Percentiles rank a stretch among this genome's conserved stretches.
These are phyloP conservation scores for Alternaria consortialis DNA, from an alignment of 2,329 filamentous ascomycete genomes.

Conservation along the genomic window DNA sequence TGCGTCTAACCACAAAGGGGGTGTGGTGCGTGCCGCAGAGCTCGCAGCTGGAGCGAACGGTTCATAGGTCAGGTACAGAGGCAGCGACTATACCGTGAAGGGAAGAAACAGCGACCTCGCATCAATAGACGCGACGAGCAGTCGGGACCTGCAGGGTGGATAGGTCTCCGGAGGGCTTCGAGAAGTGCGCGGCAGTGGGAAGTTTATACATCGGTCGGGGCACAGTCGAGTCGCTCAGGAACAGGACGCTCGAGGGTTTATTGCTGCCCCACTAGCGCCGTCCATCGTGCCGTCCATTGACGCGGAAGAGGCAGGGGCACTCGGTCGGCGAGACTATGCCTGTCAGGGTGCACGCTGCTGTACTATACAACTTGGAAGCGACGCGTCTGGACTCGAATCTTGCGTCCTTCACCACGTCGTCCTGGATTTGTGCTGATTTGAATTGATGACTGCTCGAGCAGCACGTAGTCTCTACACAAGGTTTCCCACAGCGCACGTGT, in stretches of 20 bases:
- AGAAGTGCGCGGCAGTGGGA: background rate
- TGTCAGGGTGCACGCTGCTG: background rate
- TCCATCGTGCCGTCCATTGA: slow-evolving; percentile 11
- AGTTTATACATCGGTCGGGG: background rate
- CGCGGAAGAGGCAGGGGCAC: slow-evolving; percentile 10
- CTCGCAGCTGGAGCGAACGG: slow-evolving; percentile 11
- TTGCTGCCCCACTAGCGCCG: slow-evolving; percentile 15
- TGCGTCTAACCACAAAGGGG: slow-evolving; percentile 15
- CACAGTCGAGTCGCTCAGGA: background rate
- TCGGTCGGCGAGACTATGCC: slow-evolving; percentile 10
- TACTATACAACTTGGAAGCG: slow-evolving; percentile 6
- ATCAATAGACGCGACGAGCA: slow-evolving; percentile 6
- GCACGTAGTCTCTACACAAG: background rate
- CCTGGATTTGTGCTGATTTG: background rate
- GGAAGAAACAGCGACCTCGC: slow-evolving; percentile 1
- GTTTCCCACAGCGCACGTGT: slow-evolving; percentile 8
- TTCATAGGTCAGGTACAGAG: slow-evolving; percentile 11
- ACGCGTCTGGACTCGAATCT: slow-evolving; percentile 4
- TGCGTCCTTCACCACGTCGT: background rate
- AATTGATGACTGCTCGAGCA: background rate
- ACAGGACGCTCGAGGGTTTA: slow-evolving; percentile 11
- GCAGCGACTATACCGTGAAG: background rate
- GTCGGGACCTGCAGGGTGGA: slow-evolving; percentile 8
- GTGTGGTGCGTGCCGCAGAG: slow-evolving; percentile 12
- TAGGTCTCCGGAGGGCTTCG: background rate